These are phyloP conservation scores for Scedosporium minutisporum DNA, from an alignment of 2,329 filamentous ascomycete genomes.

Conservation along the genomic window DNA sequence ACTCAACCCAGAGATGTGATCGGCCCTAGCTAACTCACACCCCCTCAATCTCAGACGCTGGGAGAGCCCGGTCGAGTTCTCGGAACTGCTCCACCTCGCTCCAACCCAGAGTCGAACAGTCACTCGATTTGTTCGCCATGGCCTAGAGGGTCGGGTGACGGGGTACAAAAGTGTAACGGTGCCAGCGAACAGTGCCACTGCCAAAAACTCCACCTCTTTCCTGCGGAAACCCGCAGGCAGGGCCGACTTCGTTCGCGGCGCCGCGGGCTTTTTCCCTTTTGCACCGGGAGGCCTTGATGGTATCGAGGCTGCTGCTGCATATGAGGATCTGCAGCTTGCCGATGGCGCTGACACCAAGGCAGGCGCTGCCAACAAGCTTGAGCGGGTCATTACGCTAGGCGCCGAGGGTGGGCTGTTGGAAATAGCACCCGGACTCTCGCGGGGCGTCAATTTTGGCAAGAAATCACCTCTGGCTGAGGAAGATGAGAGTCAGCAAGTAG, in stretches of 20 bases:
- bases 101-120: conserved; percentile 92
- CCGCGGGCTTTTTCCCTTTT: conserved; percentile 89
- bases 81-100: conserved; percentile 76
- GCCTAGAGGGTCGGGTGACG: conserved; percentile 83
- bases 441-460: conserved; percentile 65
- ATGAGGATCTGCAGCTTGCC: conserved; percentile 51
- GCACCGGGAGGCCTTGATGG: conserved; percentile 81
- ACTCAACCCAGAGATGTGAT: too few relatives aligned
- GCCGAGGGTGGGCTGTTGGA: conserved; percentile 69
- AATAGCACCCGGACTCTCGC: conserved; percentile 68
- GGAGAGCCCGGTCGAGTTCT: conserved; percentile 72
- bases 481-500: conserved; percentile 33
- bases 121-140: conserved; percentile 83
- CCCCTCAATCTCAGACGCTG: conserved; percentile 40
- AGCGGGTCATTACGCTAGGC: conserved; percentile 76
- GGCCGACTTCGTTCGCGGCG: conserved; percentile 86
- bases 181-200: conserved; percentile 77
- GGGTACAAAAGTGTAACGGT: conserved; percentile 93
- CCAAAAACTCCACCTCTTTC: conserved; percentile 90
- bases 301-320: conserved; percentile 73
- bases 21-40: neutral
- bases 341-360: conserved; percentile 33
- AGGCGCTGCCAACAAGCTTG: conserved; percentile 45
- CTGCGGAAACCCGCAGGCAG: conserved; percentile 75
- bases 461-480: conserved; percentile 36